A percentile compares a stretch with the other conserved stretches of the same genome.
Conservation (phyloP, 345 rosid species). For the Kernera saxatilis region DNA sequence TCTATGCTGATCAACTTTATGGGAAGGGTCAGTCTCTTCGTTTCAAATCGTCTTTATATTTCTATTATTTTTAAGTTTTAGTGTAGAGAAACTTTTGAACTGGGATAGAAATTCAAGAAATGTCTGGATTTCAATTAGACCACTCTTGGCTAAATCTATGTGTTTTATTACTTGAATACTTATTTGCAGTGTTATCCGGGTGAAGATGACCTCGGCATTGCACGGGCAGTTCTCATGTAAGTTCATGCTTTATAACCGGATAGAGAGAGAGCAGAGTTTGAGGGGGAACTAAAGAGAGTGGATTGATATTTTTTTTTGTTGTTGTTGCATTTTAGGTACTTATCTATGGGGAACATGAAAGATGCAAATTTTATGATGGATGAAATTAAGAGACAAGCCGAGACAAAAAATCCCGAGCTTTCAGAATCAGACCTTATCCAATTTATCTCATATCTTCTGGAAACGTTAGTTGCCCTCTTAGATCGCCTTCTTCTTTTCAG, state of each 20-base stretch:
- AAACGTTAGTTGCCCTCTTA: conserved; percentile 46
- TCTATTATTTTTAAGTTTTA: neutral
- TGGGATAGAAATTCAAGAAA: neutral
- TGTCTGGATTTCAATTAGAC: neutral
- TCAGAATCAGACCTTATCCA: conserved; percentile 63
- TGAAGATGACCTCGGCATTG: conserved; percentile 94
- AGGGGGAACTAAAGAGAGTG: neutral
- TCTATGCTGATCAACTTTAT: conserved; percentile 68
- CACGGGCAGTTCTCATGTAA: conserved; percentile 75
- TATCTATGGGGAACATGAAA: conserved; percentile 74
- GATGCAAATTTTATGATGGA: conserved; percentile 77
- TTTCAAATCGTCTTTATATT: neutral
- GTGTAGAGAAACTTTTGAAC: neutral
- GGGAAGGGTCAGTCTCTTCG: conserved; percentile 63
- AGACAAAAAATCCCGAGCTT: conserved; percentile 46
- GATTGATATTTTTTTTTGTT: neutral
- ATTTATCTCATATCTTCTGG: conserved; percentile 56
- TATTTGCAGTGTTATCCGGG: conserved; percentile 94
- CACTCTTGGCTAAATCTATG: neutral
- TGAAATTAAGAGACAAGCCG: conserved; percentile 68
- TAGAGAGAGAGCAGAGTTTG: neutral
- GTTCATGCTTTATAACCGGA: conserved; percentile 15
- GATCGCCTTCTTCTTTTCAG: conserved; percentile 1
- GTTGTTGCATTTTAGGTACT: conserved; percentile 46
- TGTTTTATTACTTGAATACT: neutral